Evolutionary conservation across 208 protist genomes (phyloP), one percentile per base, ranked within the genome.

Genomic region (Leishmania tropica): DNA sequence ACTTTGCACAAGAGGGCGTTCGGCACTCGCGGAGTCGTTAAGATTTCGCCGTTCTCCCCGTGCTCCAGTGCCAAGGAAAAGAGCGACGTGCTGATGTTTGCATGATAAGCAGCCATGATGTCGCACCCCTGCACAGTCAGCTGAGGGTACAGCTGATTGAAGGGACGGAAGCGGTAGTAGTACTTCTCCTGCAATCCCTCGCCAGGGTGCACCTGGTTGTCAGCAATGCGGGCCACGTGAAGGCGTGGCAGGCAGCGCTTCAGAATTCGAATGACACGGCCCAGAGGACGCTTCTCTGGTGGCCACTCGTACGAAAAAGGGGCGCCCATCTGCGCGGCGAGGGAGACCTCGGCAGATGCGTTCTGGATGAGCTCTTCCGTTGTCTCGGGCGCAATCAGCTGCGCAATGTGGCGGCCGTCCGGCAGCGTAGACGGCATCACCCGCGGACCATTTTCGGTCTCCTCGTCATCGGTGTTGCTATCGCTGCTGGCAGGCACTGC

Each of bases 161-260:
- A 95, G 53, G 79, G 78, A 47, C 82, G 86, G 75, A 96, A 97
- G 53, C 86, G 86, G 79, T 95, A 96, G 85, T 85, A 92, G 80
- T 86, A 89, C 62, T 90, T 78, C 75, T 51, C 65, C 54, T 81
- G 58, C 45, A 96, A 67, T 6, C 28, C 28, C 76, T 92, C 75
- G 2, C 83, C 84, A 42, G 85, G 85, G n/a, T 40, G 2, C 53
- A 93, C 58, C 65, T 88, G 85, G 67, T 86, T 74, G 24, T 90
- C 75, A 58, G 78, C 80, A 70, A 95, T 76, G 35, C 87, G 83
- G 24, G 81, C 94, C 3, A 92, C 86, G 53, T 88, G 88, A 71
- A 81, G 83, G 35, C 76, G 77, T 15, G 78, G 68, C 45, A 89
- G 76, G n/a, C 82, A 56, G 53, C 94, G 92, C 48, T 85, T 68